Conservation (phyloP, 148 eudicot genomes). For the Fagopyrum homotropicum region DNA sequence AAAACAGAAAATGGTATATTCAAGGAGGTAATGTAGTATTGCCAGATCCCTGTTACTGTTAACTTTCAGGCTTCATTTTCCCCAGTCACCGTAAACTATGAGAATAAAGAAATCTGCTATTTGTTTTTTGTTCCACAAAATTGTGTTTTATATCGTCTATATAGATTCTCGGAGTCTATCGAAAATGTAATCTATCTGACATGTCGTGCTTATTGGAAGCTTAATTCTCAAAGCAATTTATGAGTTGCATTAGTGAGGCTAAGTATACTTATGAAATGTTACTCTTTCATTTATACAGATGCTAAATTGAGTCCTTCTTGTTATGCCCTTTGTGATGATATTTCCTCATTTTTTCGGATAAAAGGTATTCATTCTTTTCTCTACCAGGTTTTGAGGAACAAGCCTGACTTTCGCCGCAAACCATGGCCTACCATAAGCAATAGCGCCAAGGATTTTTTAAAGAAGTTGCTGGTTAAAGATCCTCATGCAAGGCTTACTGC, state of each 20-base stretch:
- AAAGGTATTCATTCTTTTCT: background rate
- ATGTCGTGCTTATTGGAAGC: background rate
- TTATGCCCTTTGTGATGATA: background rate
- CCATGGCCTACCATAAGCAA: slow-evolving; percentile 88
- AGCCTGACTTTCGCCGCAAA: slow-evolving; percentile 93
- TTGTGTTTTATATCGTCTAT: too few relatives aligned
- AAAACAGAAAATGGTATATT: slow-evolving; percentile 96
- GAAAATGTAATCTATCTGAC: too few relatives aligned
- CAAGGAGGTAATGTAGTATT: slow-evolving; percentile 50
- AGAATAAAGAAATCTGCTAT: background rate
- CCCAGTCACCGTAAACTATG: background rate
- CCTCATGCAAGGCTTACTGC: slow-evolving; percentile 95
- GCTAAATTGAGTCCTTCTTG: background rate
- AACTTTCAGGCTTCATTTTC: background rate
- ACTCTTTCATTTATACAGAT: background rate
- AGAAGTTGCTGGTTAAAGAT: slow-evolving; percentile 77
- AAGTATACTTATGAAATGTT: background rate
- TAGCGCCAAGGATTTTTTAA: slow-evolving; percentile 90
- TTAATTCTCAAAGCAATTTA: background rate
- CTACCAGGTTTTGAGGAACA: slow-evolving; percentile 76
- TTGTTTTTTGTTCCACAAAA: too few relatives aligned
- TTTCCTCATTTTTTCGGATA: background rate
- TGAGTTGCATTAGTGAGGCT: background rate
- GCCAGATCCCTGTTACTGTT: background rate
- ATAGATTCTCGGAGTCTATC: too few relatives aligned